These are phyloP conservation scores for Backusella tarrabulga DNA, from an alignment of 192 early-diverging fungal species.

Conservation along the genomic window DNA sequence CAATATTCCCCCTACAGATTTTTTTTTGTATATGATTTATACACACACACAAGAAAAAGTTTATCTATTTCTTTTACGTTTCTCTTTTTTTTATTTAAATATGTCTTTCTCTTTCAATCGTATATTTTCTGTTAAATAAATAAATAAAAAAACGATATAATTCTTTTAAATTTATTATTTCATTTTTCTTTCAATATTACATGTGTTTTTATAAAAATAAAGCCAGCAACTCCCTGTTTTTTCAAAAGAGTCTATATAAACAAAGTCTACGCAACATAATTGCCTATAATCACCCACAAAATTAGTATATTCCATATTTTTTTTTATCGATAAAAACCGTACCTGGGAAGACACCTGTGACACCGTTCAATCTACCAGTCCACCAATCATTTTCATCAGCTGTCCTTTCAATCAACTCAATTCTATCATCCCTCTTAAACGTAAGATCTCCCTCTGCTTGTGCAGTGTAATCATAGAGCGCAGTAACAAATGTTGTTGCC, in stretches of 20 bases:
- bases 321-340: background rate
- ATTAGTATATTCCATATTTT: background rate
- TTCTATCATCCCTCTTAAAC: constrained; percentile 40
- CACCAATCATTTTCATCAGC: constrained; percentile 44
- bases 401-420: constrained; percentile 39
- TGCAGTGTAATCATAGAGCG: constrained; percentile 41
- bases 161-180: background rate
- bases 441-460: constrained; percentile 41
- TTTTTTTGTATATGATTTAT: constrained; percentile 2
- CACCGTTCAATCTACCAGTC: constrained; percentile 37
- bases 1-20: background rate
- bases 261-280: constrained; percentile 7
- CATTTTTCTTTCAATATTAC: background rate
- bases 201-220: background rate
- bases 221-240: background rate
- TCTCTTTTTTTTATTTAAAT: background rate
- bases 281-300: background rate
- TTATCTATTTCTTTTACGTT: background rate
- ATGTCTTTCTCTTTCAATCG: background rate
- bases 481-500: constrained; percentile 22
- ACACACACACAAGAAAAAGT: background rate
- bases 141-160: background rate
- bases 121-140: constrained; percentile 1
- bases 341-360: constrained; percentile 34
- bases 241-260: background rate